phyloP scores from a whole-genome alignment of 177 flowering plant species.

The Telopea speciosissima region DNA sequence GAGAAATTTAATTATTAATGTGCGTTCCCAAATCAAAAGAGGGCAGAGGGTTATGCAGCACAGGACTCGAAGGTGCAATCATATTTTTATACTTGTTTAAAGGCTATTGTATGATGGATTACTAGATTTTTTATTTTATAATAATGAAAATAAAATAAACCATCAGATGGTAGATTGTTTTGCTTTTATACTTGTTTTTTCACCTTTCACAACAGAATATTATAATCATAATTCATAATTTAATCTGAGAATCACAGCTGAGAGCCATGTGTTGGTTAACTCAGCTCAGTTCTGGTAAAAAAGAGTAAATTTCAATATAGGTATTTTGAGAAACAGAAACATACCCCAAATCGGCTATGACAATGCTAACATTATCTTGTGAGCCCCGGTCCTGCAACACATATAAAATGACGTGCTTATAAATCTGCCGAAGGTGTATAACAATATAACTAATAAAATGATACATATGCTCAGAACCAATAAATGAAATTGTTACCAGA shows the following conservation, averaged over 20 bases:
- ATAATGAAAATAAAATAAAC: background rate
- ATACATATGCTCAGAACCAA: background rate
- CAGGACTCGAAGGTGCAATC: background rate
- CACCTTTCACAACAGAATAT: background rate
- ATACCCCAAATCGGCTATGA: constrained; percentile 91
- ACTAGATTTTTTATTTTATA: background rate
- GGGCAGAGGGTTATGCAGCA: background rate
- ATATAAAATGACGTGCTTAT: constrained; percentile 5
- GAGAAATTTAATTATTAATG: background rate
- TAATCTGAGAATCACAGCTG: background rate
- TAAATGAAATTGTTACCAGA: constrained; percentile 40
- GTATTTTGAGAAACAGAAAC: constrained; percentile 11
- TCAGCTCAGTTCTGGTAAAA: too few relatives aligned
- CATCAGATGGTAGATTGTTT: background rate
- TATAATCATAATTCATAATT: background rate
- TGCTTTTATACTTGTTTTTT: background rate
- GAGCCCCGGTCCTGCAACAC: constrained; percentile 59
- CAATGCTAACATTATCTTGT: constrained; percentile 85
- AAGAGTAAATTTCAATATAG: background rate
- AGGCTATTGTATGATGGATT: background rate
- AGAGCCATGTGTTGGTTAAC: background rate
- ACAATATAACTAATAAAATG: background rate
- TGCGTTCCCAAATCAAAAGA: background rate
- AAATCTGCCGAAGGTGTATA: background rate
- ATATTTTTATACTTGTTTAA: background rate